These are phyloP conservation scores for Biscogniauxia mediterranea DNA, from an alignment of 2,329 filamentous ascomycete species.

Conservation along the genomic window DNA sequence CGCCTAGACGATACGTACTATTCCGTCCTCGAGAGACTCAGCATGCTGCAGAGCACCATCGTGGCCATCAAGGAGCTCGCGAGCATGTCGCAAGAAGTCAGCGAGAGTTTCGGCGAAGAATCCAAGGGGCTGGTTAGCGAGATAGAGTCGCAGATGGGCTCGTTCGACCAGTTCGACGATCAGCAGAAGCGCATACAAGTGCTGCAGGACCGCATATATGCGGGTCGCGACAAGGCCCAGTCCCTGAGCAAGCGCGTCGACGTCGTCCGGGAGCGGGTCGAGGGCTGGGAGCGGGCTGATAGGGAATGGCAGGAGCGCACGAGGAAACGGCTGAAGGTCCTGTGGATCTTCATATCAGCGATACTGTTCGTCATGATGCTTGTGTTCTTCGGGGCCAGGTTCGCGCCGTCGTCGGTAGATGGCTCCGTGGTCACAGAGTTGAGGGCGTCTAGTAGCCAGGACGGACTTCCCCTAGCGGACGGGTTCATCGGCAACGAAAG, in stretches of 20 bases:
- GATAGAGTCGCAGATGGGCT: conserved; percentile 57
- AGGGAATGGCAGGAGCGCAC: conserved; percentile 67
- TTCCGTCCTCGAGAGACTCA: conserved; percentile 67
- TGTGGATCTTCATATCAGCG: conserved; percentile 60
- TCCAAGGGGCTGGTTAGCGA: conserved; percentile 59
- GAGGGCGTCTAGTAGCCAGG: conserved; percentile 7
- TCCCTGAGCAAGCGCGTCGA: conserved; percentile 63
- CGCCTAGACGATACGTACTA: conserved; percentile 74
- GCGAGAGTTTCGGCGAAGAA: conserved; percentile 58
- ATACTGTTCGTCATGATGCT: conserved; percentile 48
- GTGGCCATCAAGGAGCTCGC: conserved; percentile 66
- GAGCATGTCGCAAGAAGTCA: conserved; percentile 55
- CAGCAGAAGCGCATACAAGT: conserved; percentile 63
- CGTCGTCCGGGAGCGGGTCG: conserved; percentile 60
- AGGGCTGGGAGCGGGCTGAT: conserved; percentile 66
- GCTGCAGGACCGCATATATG: conserved; percentile 60
- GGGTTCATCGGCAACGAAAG: conserved; percentile 20
- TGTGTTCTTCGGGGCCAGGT: conserved; percentile 39
- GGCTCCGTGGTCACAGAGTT: conserved; percentile 9
- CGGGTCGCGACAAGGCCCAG: conserved; percentile 58
- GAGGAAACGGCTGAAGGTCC: conserved; percentile 57
- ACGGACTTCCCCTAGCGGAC: conserved; percentile 9
- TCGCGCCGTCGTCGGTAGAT: conserved; percentile 25
- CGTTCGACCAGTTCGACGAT: conserved; percentile 60
- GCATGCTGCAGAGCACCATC: conserved; percentile 62